Conservation (phyloP, 2,329 filamentous ascomycete species). For the Ceratocystis huliohia region DNA sequence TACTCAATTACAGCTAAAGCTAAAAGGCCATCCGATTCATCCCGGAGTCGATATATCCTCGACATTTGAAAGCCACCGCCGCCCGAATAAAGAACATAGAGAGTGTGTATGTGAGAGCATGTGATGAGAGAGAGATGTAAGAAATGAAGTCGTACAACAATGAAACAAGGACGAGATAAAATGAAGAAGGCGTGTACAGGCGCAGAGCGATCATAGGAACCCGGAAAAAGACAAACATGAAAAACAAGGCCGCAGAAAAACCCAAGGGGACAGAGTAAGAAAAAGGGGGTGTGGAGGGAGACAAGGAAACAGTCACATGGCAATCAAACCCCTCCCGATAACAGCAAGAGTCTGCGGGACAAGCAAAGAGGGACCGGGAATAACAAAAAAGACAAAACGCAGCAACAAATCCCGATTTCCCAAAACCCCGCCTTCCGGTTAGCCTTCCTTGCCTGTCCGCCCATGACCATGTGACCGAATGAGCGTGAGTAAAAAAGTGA, state of each 20-base stretch:
- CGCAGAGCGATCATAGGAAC: slow-evolving; percentile 17
- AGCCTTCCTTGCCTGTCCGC: neutral
- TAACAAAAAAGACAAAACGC: slow-evolving; percentile 8
- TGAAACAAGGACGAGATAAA: slow-evolving; percentile 18
- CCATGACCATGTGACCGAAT: slow-evolving; percentile 17
- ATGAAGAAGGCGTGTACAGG: slow-evolving; percentile 17
- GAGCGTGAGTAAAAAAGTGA: neutral
- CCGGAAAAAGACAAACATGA: slow-evolving; percentile 9
- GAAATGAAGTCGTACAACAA: slow-evolving; percentile 16
- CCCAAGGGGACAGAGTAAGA: slow-evolving; percentile 4
- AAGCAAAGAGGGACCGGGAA: neutral
- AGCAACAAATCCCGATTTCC: slow-evolving; percentile 10
- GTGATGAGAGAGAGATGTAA: neutral
- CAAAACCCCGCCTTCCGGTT: slow-evolving; percentile 10
- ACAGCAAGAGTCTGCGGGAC: neutral
- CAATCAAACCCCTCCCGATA: neutral
- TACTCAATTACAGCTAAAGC: neutral
- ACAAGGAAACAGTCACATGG: neutral
- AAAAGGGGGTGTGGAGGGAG: neutral
- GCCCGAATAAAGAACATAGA: neutral
- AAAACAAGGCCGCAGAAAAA: slow-evolving; percentile 12
- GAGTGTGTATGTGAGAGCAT: neutral
- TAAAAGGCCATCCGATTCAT: slow-evolving; percentile 13
- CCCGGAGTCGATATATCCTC: slow-evolving; percentile 12
- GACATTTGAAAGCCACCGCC: slow-evolving; percentile 18